Percentiles rank a stretch among this genome's conserved stretches.
These are phyloP conservation scores for Vachellia collinsii DNA, from an alignment of 306 rosid genomes.

Conservation along the genomic window DNA sequence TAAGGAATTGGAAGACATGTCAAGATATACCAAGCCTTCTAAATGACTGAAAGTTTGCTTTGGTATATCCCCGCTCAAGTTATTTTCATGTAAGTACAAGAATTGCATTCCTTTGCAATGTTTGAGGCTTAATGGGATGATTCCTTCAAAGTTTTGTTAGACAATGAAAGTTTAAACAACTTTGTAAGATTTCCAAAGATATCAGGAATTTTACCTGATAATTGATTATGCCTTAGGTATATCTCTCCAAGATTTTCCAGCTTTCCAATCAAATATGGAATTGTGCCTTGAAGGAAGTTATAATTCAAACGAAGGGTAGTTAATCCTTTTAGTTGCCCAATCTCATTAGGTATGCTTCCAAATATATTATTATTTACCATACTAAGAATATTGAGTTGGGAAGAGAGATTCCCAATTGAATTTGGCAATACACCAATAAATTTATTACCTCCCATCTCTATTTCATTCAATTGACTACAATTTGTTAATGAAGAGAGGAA, in stretches of 20 bases:
- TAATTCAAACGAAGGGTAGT: fast-evolving
- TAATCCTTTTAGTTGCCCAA: constrained; percentile 23
- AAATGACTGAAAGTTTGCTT: background rate
- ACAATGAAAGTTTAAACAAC: constrained; percentile 6
- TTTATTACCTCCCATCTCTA: background rate
- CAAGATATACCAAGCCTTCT: background rate
- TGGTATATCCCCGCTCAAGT: constrained; percentile 30
- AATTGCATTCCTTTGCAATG: constrained; percentile 16
- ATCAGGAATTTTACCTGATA: constrained; percentile 17
- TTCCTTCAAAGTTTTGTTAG: background rate
- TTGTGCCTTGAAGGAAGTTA: constrained; percentile 25
- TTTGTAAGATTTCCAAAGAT: constrained; percentile 29
- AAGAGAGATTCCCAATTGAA: constrained; percentile 17
- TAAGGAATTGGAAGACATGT: constrained; percentile 28
- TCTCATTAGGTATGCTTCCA: constrained; percentile 9
- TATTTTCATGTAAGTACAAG: background rate
- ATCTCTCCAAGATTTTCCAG: constrained; percentile 28
- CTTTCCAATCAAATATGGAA: constrained; percentile 39
- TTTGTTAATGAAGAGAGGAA: constrained; percentile 19
- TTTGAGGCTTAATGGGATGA: constrained; percentile 10
- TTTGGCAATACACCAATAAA: constrained; percentile 14
- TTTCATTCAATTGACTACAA: background rate
- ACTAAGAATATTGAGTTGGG: background rate
- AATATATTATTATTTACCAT: background rate
- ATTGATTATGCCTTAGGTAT: background rate